phyloP scores from a whole-genome alignment of 371 early-diverging fungal genomes.

The Smittium mucronatum region DNA sequence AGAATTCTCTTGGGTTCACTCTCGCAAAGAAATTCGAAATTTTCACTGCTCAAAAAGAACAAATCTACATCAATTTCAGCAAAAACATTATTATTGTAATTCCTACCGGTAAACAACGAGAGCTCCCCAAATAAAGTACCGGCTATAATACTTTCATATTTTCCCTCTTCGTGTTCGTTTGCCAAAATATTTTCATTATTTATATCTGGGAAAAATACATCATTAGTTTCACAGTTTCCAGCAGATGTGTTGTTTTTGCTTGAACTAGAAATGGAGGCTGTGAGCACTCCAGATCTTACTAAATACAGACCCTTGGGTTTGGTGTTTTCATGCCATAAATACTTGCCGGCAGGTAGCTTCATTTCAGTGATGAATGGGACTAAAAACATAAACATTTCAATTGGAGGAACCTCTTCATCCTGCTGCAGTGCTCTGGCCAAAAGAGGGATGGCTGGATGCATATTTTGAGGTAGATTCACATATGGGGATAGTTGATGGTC shows the following conservation, averaged over 20 bases:
- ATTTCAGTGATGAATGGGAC: background rate
- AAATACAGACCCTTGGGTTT: background rate
- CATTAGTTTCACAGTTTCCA: background rate
- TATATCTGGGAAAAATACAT: background rate
- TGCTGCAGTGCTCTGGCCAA: slow-evolving; percentile 7
- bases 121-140: slow-evolving; percentile 70
- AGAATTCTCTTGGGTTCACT: slow-evolving; percentile 38
- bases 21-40: slow-evolving; percentile 43
- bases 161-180: slow-evolving; percentile 7
- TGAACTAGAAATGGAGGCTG: background rate
- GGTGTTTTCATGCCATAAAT: background rate
- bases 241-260: background rate
- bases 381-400: background rate
- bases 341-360: background rate
- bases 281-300: slow-evolving; percentile 6
- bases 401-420: background rate
- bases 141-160: slow-evolving; percentile 53
- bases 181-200: background rate
- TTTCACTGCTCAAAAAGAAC: slow-evolving; percentile 46
- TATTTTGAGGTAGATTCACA: background rate
- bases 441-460: slow-evolving; percentile 3
- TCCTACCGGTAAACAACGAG: slow-evolving; percentile 44
- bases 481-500: background rate
- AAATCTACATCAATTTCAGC: slow-evolving; percentile 48
- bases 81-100: slow-evolving; percentile 43